Conservation (phyloP, 2,329 filamentous ascomycete genomes). For the Colletotrichum horii region DNA sequence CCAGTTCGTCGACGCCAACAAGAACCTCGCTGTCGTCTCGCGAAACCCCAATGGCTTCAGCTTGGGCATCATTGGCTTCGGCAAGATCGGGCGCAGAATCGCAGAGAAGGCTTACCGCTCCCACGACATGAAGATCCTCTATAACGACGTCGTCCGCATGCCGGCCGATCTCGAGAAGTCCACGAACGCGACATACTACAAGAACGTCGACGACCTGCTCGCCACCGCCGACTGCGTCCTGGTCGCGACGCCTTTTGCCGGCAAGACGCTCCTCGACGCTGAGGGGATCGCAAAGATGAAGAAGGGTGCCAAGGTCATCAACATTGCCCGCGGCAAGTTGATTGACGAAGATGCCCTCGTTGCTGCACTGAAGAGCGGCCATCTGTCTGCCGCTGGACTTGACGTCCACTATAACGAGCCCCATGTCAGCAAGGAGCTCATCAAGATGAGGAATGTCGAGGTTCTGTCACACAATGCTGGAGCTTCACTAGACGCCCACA, state of each 20-base stretch:
- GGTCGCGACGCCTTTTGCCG: conserved; percentile 71
- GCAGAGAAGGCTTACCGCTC: conserved; percentile 50
- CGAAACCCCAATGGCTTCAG: conserved; percentile 17
- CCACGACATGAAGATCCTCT: conserved; percentile 63
- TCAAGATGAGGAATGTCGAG: conserved; percentile 16
- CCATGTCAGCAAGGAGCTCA: conserved; percentile 17
- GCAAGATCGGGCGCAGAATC: conserved; percentile 59
- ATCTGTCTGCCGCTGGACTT: conserved; percentile 67
- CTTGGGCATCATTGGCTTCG: conserved; percentile 64
- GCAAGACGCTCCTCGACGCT: conserved; percentile 69
- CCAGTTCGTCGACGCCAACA: conserved; percentile 19
- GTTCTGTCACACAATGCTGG: conserved; percentile 17
- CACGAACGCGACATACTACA: conserved; percentile 42
- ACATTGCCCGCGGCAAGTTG: conserved; percentile 75
- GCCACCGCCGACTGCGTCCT: conserved; percentile 61
- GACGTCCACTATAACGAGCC: conserved; percentile 79
- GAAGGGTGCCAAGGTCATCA: conserved; percentile 70
- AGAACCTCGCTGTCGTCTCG: conserved; percentile 12
- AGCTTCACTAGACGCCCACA: conserved; percentile 13
- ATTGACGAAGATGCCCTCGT: conserved; percentile 76
- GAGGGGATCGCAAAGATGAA: conserved; percentile 74
- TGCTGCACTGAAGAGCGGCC: conserved; percentile 66
- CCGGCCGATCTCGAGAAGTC: conserved; percentile 39
- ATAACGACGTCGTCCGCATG: conserved; percentile 56
- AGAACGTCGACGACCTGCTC: conserved; percentile 17